phyloP scores from a whole-genome alignment of 371 early-diverging fungal genomes.

The Mucor circinelloides region DNA sequence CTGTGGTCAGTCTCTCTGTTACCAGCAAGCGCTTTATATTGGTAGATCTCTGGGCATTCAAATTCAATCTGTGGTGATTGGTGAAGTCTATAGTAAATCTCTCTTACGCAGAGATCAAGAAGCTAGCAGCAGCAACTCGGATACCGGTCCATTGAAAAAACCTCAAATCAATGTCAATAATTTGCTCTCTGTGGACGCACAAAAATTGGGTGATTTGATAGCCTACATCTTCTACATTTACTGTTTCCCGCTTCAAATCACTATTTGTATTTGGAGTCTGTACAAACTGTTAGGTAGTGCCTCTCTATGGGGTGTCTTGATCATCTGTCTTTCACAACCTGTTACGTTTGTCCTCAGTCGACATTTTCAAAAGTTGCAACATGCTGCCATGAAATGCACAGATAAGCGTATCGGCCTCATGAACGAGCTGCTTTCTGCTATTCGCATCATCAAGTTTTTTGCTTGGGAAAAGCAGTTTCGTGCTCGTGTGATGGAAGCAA shows the following conservation, averaged over 20 bases:
- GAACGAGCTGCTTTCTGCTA: conserved; percentile 72
- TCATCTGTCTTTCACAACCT: conserved; percentile 65
- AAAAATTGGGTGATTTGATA: conserved; percentile 53
- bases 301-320: conserved; percentile 64
- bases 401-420: conserved; percentile 69
- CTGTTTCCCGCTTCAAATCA: conserved; percentile 60
- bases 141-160: conserved; percentile 5
- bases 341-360: conserved; percentile 55
- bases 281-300: conserved; percentile 66
- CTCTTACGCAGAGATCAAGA: conserved; percentile 54
- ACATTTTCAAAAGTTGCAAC: conserved; percentile 53
- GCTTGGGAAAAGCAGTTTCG: conserved; percentile 79
- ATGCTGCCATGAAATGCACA: conserved; percentile 57
- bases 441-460: conserved; percentile 81
- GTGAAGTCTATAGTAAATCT: conserved; percentile 62
- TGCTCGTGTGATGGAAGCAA: conserved; percentile 50
- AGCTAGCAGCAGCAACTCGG: conserved; percentile 23
- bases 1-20: conserved; percentile 44
- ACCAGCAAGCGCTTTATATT: conserved; percentile 59
- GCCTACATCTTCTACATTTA: conserved; percentile 63
- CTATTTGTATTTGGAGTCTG: conserved; percentile 61
- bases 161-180: conserved; percentile 52
- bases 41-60: conserved; percentile 58
- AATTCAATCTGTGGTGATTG: conserved; percentile 59
- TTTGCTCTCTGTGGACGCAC: conserved; percentile 59